Base-by-base conservation (phyloP, 768 basidiomycete genomes). In the Neoboletus magnificus region DNA sequence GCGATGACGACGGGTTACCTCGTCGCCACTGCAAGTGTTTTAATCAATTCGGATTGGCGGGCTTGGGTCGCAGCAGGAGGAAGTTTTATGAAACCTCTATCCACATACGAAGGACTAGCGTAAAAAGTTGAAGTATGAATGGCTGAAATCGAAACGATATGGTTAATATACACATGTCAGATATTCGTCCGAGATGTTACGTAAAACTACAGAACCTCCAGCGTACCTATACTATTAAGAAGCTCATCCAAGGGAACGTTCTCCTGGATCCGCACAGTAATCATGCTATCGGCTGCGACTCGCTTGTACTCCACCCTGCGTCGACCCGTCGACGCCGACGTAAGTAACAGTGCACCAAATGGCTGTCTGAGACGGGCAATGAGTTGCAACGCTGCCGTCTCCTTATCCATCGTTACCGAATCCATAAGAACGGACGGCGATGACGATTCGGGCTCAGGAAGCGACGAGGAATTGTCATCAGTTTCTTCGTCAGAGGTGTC, bases 201-300 rank as follows among this genome's bases (percentile, higher is more conserved):
- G 36, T 9, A 16, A 36, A 27, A 22, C 29, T 50, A 50, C 22
- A 53, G 32, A 23, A 57, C 39, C 4, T 57, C 52, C 0, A 57
- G 11, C 8, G 18, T 32, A 23, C 41, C 20, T 45, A 58, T 41
- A 36, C 41, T 44, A 5, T 60, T 36, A 1, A 60, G 30, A 23
- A 60, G 18, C 4, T 49, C 47, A 1, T 9, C 22, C 45, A 54
- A 33, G 2, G 51, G 18, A 11, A 48, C 27, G 15, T 32, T 32
- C 12, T 50, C 52, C 36, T 12, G 51, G 18, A 60, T 7, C 5
- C 25, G 59, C 5, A 58, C 56, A 1, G 12, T 53, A 20, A 60
- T 42, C 13, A 45, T 6, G 15, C 29, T 13, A 18, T 57, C 58
- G 0, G 58, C 36, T 11, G 55, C 56, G 5, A 59, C 50, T 2